phyloP scores from a whole-genome alignment of 2,329 filamentous ascomycete genomes.

The Xylaria sp. region DNA sequence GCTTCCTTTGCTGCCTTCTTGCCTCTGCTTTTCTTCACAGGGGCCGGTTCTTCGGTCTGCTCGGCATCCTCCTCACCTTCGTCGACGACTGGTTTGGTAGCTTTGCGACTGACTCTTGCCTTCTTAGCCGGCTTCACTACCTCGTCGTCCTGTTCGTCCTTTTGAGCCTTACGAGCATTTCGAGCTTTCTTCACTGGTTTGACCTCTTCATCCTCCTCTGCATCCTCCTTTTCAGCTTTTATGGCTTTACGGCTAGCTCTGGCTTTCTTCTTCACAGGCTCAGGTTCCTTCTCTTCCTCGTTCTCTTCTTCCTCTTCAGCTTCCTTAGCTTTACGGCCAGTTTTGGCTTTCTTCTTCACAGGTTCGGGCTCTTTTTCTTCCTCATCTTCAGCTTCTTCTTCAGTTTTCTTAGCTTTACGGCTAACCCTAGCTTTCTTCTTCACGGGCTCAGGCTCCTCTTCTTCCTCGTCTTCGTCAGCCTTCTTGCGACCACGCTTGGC shows the following conservation, averaged over 20 bases:
- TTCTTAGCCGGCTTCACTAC: slow-evolving; percentile 39
- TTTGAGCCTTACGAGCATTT: slow-evolving; percentile 40
- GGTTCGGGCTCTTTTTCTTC: slow-evolving; percentile 45
- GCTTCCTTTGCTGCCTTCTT: slow-evolving; percentile 44
- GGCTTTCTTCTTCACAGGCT: slow-evolving; percentile 55
- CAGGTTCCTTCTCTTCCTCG: slow-evolving; percentile 40
- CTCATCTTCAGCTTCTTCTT: slow-evolving; percentile 38
- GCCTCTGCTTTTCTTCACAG: slow-evolving; percentile 48
- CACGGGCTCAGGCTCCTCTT: slow-evolving; percentile 50
- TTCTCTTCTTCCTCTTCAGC: slow-evolving; percentile 34
- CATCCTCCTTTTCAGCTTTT: slow-evolving; percentile 32
- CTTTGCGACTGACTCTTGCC: slow-evolving; percentile 42
- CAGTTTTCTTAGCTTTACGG: slow-evolving; percentile 25
- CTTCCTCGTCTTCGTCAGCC: slow-evolving; percentile 43
- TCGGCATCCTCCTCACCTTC: slow-evolving; percentile 45
- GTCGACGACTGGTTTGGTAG: slow-evolving; percentile 46
- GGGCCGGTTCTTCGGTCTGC: slow-evolving; percentile 31
- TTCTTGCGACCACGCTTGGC: slow-evolving; percentile 55
- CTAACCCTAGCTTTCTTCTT: slow-evolving; percentile 54
- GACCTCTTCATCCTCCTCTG: slow-evolving; percentile 43
- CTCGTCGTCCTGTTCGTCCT: slow-evolving; percentile 33
- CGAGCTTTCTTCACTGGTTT: slow-evolving; percentile 36
- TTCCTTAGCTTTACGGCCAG: slow-evolving; percentile 26
- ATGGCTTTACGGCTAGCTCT: slow-evolving; percentile 41
- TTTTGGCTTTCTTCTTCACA: slow-evolving; percentile 55